Evolutionary conservation across 2,329 filamentous ascomycete genomes (phyloP).

Genomic region (Penicillium sp.): DNA sequence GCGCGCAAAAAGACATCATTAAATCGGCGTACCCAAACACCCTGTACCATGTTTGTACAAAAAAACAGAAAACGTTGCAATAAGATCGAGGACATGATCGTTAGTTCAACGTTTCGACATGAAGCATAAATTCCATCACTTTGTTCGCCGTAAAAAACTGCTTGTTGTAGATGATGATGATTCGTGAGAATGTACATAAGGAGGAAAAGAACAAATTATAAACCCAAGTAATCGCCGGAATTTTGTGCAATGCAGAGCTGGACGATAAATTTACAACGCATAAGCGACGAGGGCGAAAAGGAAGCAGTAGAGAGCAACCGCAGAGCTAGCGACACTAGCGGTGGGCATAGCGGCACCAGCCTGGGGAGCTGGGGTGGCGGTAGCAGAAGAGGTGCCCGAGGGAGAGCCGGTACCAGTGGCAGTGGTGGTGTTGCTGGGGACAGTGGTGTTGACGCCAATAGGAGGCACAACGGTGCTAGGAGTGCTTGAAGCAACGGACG

Average conservation of each 20-base stretch:
- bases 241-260: neutral
- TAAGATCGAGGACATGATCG: neutral
- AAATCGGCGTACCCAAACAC: neutral
- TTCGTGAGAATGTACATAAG: neutral
- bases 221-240: neutral
- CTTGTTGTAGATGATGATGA: neutral
- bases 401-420: slow-evolving; percentile 1
- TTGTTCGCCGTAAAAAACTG: neutral
- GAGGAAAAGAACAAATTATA: neutral
- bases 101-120: neutral
- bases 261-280: slow-evolving; percentile 2
- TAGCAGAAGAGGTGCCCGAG: neutral
- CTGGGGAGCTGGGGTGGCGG: slow-evolving; percentile 1
- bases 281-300: slow-evolving; percentile 14
- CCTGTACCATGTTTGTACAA: neutral
- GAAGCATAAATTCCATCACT: neutral
- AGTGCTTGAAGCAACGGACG: slow-evolving; percentile 2
- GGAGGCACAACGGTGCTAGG: neutral
- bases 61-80: neutral
- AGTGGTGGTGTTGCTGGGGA: slow-evolving; percentile 6
- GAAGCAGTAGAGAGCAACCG: slow-evolving; percentile 13
- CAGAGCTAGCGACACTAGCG: slow-evolving; percentile 6
- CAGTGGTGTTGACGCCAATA: neutral
- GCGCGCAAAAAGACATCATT: neutral
- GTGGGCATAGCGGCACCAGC: neutral